phyloP scores from a whole-genome alignment of 1,139 yeast species.

The Blastobotrys persicus region DNA sequence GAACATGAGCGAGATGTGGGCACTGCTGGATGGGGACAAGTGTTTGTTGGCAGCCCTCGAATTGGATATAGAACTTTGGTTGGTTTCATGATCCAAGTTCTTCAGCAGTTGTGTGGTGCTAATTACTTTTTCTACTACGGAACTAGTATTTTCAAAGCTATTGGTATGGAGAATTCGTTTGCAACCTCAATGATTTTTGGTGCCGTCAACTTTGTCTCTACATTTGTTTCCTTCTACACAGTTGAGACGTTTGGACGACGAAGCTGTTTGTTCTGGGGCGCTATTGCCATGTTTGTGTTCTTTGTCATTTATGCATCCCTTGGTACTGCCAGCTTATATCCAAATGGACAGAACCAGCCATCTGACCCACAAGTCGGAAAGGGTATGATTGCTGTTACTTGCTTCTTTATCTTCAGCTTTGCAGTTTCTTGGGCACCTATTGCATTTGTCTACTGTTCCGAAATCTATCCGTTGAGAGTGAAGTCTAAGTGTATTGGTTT shows the following conservation, averaged over 20 bases:
- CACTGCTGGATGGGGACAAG: slow-evolving; percentile 64
- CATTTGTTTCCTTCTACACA: slow-evolving; percentile 62
- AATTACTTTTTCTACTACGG: slow-evolving; percentile 83
- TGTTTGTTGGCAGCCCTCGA: slow-evolving; percentile 64
- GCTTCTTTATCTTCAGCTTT: slow-evolving; percentile 76
- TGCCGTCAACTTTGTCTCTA: slow-evolving; percentile 73
- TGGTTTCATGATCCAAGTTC: slow-evolving; percentile 63
- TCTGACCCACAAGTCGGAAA: slow-evolving; percentile 47
- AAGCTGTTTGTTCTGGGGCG: slow-evolving; percentile 60
- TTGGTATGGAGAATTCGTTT: slow-evolving; percentile 63
- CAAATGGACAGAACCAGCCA: slow-evolving; percentile 50
- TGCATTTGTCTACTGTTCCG: slow-evolving; percentile 75
- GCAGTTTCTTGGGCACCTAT: slow-evolving; percentile 90
- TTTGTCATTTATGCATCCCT: slow-evolving; percentile 65
- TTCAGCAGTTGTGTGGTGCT: slow-evolving; percentile 79
- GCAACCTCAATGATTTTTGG: slow-evolving; percentile 76
- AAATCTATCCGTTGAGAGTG: slow-evolving; percentile 73
- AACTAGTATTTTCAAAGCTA: slow-evolving; percentile 72
- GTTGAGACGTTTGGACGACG: slow-evolving; percentile 75
- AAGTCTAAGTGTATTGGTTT: slow-evolving; percentile 77
- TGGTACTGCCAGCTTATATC: slow-evolving; percentile 63
- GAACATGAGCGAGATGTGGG: slow-evolving; percentile 64
- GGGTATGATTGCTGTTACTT: slow-evolving; percentile 67
- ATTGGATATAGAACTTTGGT: slow-evolving; percentile 61
- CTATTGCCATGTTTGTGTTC: slow-evolving; percentile 62